These are phyloP conservation scores for Melastoma malabathricum DNA, from an alignment of 345 rosid genomes.

Conservation along the genomic window DNA sequence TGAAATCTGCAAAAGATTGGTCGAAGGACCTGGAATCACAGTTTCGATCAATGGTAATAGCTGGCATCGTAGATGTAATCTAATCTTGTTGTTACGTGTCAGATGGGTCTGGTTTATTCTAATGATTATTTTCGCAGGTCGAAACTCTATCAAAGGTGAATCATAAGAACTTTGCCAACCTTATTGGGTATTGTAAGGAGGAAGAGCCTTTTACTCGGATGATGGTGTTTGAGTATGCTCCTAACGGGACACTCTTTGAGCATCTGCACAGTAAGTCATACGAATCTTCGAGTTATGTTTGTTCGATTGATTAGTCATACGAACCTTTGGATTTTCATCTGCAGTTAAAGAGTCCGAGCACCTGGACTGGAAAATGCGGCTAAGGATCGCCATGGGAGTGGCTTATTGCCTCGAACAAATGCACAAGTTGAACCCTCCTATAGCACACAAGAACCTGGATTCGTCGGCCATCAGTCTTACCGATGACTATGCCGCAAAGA, in stretches of 20 bases:
- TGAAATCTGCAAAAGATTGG: slow-evolving; percentile 50
- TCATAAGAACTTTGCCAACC: slow-evolving; percentile 92
- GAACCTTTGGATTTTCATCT: slow-evolving; percentile 6
- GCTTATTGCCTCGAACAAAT: slow-evolving; percentile 76
- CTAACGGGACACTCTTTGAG: slow-evolving; percentile 86
- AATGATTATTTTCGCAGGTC: slow-evolving; percentile 34
- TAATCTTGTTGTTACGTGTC: background rate
- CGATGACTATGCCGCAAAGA: slow-evolving; percentile 85
- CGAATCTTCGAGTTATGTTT: no score
- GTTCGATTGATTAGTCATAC: background rate
- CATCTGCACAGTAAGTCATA: slow-evolving; percentile 68
- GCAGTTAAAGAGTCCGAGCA: slow-evolving; percentile 88
- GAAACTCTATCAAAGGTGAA: slow-evolving; percentile 63
- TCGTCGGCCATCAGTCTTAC: slow-evolving; percentile 64
- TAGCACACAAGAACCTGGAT: slow-evolving; percentile 45
- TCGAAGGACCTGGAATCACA: slow-evolving; percentile 49
- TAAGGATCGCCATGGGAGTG: slow-evolving; percentile 76
- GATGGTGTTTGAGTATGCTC: slow-evolving; percentile 96
- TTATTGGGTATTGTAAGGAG: slow-evolving; percentile 80
- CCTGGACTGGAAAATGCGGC: slow-evolving; percentile 72
- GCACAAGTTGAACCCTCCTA: slow-evolving; percentile 64
- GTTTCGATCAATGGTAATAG: slow-evolving; percentile 69
- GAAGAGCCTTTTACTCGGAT: slow-evolving; percentile 80
- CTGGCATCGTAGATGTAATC: background rate
- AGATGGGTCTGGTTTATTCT: background rate